Evolutionary conservation across 1,284 basidiomycete species (phyloP).

Genomic region (Trichosporon faecale): DNA sequence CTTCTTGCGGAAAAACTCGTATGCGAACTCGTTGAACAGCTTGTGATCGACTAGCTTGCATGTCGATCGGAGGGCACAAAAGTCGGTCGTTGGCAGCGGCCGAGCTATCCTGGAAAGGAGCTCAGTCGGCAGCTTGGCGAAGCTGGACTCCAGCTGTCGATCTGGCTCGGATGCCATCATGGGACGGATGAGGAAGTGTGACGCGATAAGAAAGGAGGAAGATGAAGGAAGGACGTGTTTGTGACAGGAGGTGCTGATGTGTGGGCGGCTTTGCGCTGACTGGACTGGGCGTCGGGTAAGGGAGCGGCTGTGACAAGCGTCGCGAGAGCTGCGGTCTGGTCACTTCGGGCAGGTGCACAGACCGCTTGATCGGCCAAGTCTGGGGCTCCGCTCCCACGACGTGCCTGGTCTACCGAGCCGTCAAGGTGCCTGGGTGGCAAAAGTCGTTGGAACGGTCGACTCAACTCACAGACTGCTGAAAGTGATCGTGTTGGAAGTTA

Average conservation of each 20-base stretch:
- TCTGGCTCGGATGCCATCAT: not conserved
- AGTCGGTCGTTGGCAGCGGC: slow-evolving; percentile 13
- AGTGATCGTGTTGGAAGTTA: not conserved
- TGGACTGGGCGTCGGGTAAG: not conserved
- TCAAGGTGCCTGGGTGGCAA: not conserved
- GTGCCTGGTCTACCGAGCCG: not conserved
- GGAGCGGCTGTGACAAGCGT: not conserved
- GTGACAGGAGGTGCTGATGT: not conserved
- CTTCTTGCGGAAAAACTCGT: slow-evolving; percentile 22
- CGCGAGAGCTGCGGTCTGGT: too few species aligned
- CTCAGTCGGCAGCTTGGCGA: slow-evolving; percentile 21
- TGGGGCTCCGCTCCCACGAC: not conserved
- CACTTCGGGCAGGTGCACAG: too few species aligned
- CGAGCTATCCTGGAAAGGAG: slow-evolving; percentile 17
- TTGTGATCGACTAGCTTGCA: slow-evolving; percentile 20
- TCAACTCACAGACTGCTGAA: too few species aligned
- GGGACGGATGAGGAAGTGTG: not conserved
- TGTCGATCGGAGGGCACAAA: slow-evolving; percentile 13
- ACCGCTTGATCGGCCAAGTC: too few species aligned
- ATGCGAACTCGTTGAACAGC: slow-evolving; percentile 11
- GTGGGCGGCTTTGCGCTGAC: not conserved
- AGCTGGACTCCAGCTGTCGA: slow-evolving; percentile 5
- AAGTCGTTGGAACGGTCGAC: too few species aligned
- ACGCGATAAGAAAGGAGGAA: not conserved
- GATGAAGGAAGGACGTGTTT: not conserved